Evolutionary conservation across 176 grass and related monocot species (phyloP), one percentile per base, ranked within the genome.

Genomic region (Bromus sterilis): DNA sequence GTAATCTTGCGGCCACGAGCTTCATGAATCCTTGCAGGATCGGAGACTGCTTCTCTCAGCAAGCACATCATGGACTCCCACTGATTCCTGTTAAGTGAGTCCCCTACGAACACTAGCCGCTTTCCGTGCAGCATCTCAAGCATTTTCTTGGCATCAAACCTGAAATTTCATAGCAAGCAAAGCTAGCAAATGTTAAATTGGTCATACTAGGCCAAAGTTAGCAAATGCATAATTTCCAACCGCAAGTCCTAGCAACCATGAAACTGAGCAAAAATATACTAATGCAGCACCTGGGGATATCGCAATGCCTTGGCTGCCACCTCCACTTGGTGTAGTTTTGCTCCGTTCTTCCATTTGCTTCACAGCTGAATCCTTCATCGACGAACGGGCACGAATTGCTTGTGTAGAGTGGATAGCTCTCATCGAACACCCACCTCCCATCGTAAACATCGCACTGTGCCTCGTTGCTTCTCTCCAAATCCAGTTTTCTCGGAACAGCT

Each of bases 21-120:
- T 89, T 98, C 90, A 9, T 75, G 86, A 78, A 95, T 86, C 80
- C 90, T 86, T 78, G 68, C 51, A 81, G 88, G 88, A 84, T 95
- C 86, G 8, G 81, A 78, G 14, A 93, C 67, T 51, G 84, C 90
- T 42, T 56, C 75, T 48, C 81, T 76, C 62, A 98, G 70, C 78
- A 98, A 87, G 76, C 95, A 98, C 82, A 98, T 89, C 92, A 98
- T 98, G 9, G 95, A 98, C 86, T 98, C 95, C 92, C 92, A 98
- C 77, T 98, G 92, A 37, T 98, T 98, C 71, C 92, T 87, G 66
- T 98, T 98, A 69, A 98, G 89, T 41, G 95, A 98, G 80, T 98
- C 95, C 34, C 95, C 95, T 1, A 86, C 74, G 44, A 98, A 98
- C 60, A 91, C 92, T 39, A 98, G 75, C 34, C 88, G 88, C 68